Evolutionary conservation across 495 filamentous ascomycete genomes (phyloP), one percentile per base, ranked within the genome.

Genomic region (Terfezia claveryi): DNA sequence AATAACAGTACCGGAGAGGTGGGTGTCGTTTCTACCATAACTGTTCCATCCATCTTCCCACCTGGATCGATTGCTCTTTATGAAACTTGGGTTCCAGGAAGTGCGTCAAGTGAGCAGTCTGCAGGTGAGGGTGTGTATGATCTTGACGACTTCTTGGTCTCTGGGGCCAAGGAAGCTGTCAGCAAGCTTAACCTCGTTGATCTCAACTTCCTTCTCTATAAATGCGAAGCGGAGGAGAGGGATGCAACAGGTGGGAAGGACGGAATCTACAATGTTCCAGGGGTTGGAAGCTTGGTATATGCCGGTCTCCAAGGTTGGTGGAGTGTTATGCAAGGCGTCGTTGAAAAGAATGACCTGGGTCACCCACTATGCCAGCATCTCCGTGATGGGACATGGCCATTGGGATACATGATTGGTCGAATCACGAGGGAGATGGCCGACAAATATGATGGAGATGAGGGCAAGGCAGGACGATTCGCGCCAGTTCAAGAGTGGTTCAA

Each of bases 261-360:
- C 70, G 92, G 92, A 1, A 80, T 80, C 0, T 99, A 96, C 67
- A 75, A 72, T 51, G 85, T 99, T 58, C 91, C 92, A 10, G 78
- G 80, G 0, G 70, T 83, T 61, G 92, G 88, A 4, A 73, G 82
- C 51, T 73, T 94, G 46, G 85, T 95, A 16, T 99, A 99, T 67
- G 88, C 92, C 55, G 92, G 92, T 50, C 75, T 99, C 32, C 92
- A 99, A 66, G 92, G 92, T 12, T 99, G 91, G 91, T 95, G 88
- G 91, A 95, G 87, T 66, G 72, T 93, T 8, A 72, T 99, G 44
- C 81, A 84, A 59, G 73, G 82, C 56, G 79, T 96, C 58, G 85
- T 95, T 68, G 75, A 72, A 41, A 79, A 91, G 56, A 99, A 99
- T 63, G 74, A 99, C 66, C 76, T 99, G 9, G 91, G 83, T 8